phyloP scores from a whole-genome alignment of 2,329 filamentous ascomycete species.

The Colletotrichum sojae region DNA sequence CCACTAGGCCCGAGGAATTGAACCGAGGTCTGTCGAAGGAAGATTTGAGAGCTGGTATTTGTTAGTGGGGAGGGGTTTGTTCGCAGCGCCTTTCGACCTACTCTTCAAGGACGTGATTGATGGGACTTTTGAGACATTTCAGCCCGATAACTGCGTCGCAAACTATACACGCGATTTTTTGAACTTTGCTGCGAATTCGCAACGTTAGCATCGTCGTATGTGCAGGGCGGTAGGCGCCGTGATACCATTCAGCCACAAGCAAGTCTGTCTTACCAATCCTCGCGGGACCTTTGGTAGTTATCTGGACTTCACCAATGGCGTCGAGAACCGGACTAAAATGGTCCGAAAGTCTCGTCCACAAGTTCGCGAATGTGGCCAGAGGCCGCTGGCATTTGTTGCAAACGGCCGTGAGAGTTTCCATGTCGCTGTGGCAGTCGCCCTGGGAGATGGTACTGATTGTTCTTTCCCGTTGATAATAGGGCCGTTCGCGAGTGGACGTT shows the following conservation, averaged over 20 bases:
- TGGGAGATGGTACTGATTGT: neutral
- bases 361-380: slow-evolving; percentile 52
- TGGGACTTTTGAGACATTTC: slow-evolving; percentile 50
- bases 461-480: no score
- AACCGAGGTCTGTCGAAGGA: slow-evolving; percentile 52
- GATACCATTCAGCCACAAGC: slow-evolving; percentile 54
- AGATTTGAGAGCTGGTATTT: slow-evolving; percentile 53
- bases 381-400: slow-evolving; percentile 51
- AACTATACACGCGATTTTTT: slow-evolving; percentile 52
- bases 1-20: slow-evolving; percentile 40
- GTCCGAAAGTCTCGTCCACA: slow-evolving; percentile 58
- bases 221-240: neutral
- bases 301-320: slow-evolving; percentile 42
- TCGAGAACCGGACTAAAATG: slow-evolving; percentile 55
- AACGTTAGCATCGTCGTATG: neutral
- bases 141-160: slow-evolving; percentile 53
- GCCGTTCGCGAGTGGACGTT: no score
- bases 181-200: slow-evolving; percentile 49
- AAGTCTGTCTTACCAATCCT: slow-evolving; percentile 52
- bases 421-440: slow-evolving; percentile 36
- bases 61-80: neutral
- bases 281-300: slow-evolving; percentile 45
- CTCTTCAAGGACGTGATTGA: slow-evolving; percentile 55
- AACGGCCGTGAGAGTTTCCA: slow-evolving; percentile 54
- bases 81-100: slow-evolving; percentile 43